These are phyloP conservation scores for Suhomyces pyralidae DNA, from an alignment of 805 yeast species.

Conservation along the genomic window DNA sequence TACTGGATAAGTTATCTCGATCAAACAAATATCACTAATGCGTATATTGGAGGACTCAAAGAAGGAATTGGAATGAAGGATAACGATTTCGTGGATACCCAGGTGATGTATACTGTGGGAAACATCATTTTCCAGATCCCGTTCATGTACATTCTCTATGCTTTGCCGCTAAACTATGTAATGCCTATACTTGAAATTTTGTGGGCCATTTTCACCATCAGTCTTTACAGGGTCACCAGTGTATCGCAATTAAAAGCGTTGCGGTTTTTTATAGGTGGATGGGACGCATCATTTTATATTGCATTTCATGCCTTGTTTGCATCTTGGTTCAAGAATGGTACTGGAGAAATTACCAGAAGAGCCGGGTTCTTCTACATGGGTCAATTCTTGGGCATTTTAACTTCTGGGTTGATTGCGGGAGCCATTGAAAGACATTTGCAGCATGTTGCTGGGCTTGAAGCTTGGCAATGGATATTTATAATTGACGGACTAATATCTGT, in stretches of 20 bases:
- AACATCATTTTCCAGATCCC: constrained; percentile 22
- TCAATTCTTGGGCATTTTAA: constrained; percentile 27
- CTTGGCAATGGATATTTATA: constrained; percentile 26
- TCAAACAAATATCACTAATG: constrained; percentile 22
- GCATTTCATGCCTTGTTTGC: constrained; percentile 31
- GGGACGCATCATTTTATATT: constrained; percentile 13
- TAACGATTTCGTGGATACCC: constrained; percentile 21
- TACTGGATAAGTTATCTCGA: constrained; percentile 25
- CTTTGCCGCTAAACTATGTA: constrained; percentile 20
- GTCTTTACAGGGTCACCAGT: constrained; percentile 14
- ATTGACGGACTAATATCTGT: constrained; percentile 23
- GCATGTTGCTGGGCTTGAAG: constrained; percentile 1
- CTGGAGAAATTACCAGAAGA: constrained; percentile 44
- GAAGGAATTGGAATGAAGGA: constrained; percentile 17
- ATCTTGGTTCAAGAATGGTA: constrained; percentile 45
- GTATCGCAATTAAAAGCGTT: constrained; percentile 18
- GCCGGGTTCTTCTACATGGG: constrained; percentile 30
- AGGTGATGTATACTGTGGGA: constrained; percentile 19
- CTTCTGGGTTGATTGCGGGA: constrained; percentile 27
- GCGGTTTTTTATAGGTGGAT: constrained; percentile 19
- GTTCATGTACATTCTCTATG: constrained; percentile 20
- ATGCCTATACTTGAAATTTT: constrained; percentile 17
- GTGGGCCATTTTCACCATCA: constrained; percentile 19
- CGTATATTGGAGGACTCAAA: constrained; percentile 20
- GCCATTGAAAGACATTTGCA: constrained; percentile 9